Base-by-base conservation (phyloP, 306 rosid species). In the Oemleria cerasiformis region DNA sequence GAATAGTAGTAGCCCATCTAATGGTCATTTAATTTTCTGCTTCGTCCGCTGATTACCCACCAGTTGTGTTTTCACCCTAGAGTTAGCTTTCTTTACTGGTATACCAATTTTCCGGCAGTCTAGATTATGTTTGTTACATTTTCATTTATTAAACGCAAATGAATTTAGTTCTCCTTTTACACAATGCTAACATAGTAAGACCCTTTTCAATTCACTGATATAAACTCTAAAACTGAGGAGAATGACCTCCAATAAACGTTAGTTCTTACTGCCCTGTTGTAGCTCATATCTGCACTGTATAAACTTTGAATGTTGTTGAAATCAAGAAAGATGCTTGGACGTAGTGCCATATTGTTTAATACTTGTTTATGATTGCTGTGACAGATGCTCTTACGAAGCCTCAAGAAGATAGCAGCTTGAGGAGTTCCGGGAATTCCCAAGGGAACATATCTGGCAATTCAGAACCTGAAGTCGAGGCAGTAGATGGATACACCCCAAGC, bases 351-450 rank as follows among this genome's bases (percentile, higher is more conserved):
- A 20, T 60, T 73, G 80, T 34, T 68, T 44, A 54, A 70, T 48
- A 30, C 36, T 54, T 75, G 14, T 68, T 49, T 63, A 43, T 81
- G 73, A 73, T 80, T 73, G 53, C 62, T 78, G 71, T 76, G 57
- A 64, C 84, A 84, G 96, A 85, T 83, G 60, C 72, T 80, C 45
- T 55, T 39, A 63, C 80, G 57, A 86, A 86, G 55, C 85, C 75
- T 72, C 81, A 76, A 43, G 72, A 72, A 68, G 86, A 86, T 81
- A 64, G 79, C 68, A 71, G 39, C 77, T 71, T 55, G 16, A 87
- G 87, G 75, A 74, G 68, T 72, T 67, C 77, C 47, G 94, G 66
- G 61, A 79, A 25, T 80, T 81, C 76, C 30, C 83, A 73, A 60
- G 89, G 74, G 74, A 81, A 68, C 15, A 11, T 56, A 67, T 86